These are phyloP conservation scores for Dactylellina haptotyla DNA, from an alignment of 2,329 filamentous ascomycete species.

Conservation along the genomic window DNA sequence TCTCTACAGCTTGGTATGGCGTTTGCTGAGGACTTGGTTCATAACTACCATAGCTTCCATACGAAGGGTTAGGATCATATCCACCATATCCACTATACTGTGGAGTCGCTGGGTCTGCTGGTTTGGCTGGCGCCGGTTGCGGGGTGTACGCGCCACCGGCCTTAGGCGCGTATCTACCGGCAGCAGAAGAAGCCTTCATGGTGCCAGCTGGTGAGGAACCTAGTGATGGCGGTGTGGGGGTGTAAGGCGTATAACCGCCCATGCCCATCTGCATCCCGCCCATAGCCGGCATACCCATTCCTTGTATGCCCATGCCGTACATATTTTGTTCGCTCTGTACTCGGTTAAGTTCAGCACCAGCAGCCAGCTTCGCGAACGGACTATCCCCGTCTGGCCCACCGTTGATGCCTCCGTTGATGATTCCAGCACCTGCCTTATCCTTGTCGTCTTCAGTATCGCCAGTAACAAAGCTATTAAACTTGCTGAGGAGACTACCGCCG, in stretches of 20 bases:
- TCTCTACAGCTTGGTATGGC: constrained; percentile 23
- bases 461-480: constrained; percentile 95
- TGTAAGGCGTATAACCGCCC: constrained; percentile 42
- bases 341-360: constrained; percentile 78
- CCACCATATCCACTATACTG: constrained; percentile 60
- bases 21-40: constrained; percentile 59
- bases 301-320: constrained; percentile 74
- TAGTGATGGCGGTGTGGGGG: constrained; percentile 37
- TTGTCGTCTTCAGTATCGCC: constrained; percentile 74
- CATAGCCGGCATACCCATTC: too few relatives aligned
- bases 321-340: constrained; percentile 79
- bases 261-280: too few relatives aligned
- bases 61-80: constrained; percentile 68
- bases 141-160: constrained; percentile 60
- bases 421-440: constrained; percentile 63
- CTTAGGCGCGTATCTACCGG: constrained; percentile 49
- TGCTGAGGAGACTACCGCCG: constrained; percentile 86
- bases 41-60: constrained; percentile 64
- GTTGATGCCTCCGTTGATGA: constrained; percentile 58
- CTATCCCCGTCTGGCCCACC: constrained; percentile 73
- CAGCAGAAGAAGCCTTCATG: constrained; percentile 52
- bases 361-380: constrained; percentile 82
- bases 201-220: constrained; percentile 49
- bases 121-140: constrained; percentile 59
- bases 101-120: constrained; percentile 60